Base-by-base conservation (phyloP, 495 filamentous ascomycete species). In the Trichoderma virens region DNA sequence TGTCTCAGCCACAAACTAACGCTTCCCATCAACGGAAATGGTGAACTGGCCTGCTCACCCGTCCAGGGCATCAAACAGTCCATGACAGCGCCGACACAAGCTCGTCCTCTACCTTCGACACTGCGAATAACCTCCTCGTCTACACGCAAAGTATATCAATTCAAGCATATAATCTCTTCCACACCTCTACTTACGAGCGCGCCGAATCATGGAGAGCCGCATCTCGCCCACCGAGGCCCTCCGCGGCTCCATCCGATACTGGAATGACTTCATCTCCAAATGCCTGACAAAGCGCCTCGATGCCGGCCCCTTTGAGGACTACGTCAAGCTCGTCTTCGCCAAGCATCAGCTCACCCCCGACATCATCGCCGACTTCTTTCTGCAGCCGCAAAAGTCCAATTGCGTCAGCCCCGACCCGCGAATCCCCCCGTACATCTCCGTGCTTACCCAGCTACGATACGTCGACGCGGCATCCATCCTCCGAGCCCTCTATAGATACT, bases 361-460 rank as follows among this genome's bases (percentile, higher is more conserved):
- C 16, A 64, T 77, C 56, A 76, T 91, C 51, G 80, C 88, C 64
- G 83, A 88, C 64, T 69, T 89, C 3, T 77, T 87, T 34, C 74
- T 91, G 6, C 79, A 79, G 28, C 83, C 85, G 2, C 80, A 80
- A 30, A 70, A 72, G 16, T 70, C 71, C 31, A 80, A 80, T 60
- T 74, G 69, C 39, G 71, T 80, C 68, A 75, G 75, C 65, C 82
- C 88, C 73, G 89, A 92, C 66, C 85, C 86, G 27, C 79, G 88
- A 54, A 73, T 89, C 27, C 78, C 81, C 5, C 76, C 82, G 23
- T 93, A 92, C 74, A 71, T 89, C 34, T 79, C 88, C 70, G 78
- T 78, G 16, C 78, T 92, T 31, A 79, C 86, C 35, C 78, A 80
- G 39, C 70, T 75, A 51, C 78, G 79, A 9, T 70, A 79, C 64